Evolutionary conservation across 176 grass and related monocot species (phyloP).

Genomic region (Chloris gayana): DNA sequence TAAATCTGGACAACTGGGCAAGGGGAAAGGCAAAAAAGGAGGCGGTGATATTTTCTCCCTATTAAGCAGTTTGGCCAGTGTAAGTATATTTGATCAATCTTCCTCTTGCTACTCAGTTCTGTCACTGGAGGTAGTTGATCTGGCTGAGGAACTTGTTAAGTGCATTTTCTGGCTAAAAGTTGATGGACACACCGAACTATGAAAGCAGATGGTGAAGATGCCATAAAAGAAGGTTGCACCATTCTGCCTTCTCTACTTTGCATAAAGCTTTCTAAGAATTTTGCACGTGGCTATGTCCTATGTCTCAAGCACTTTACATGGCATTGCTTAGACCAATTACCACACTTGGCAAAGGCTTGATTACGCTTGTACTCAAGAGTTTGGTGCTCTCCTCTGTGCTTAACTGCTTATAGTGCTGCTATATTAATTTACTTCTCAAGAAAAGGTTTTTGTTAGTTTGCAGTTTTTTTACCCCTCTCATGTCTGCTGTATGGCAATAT

Average conservation of each 20-base stretch:
- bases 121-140: background rate
- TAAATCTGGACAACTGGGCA: constrained; percentile 90
- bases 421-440: background rate
- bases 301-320: background rate
- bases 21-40: constrained; percentile 92
- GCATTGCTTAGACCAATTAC: constrained; percentile 9
- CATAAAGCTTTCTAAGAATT: constrained; percentile 2
- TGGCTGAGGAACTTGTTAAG: background rate
- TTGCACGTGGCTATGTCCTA: background rate
- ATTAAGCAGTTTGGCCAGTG: constrained; percentile 21
- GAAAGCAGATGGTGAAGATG: constrained; percentile 5
- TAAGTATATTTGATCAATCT: constrained; percentile 28
- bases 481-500: constrained; percentile 8
- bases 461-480: constrained; percentile 18
- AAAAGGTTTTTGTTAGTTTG: constrained; percentile 22
- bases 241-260: background rate
- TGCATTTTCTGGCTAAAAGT: background rate
- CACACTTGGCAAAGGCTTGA: background rate
- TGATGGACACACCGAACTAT: background rate
- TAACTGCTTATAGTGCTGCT: background rate
- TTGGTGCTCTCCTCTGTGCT: background rate
- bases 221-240: background rate
- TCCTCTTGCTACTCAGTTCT: constrained; percentile 26
- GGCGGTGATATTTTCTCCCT: constrained; percentile 45
- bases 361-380: constrained; percentile 5